Evolutionary conservation across 306 rosid species (phyloP).

Genomic region (Lupinus albus): DNA sequence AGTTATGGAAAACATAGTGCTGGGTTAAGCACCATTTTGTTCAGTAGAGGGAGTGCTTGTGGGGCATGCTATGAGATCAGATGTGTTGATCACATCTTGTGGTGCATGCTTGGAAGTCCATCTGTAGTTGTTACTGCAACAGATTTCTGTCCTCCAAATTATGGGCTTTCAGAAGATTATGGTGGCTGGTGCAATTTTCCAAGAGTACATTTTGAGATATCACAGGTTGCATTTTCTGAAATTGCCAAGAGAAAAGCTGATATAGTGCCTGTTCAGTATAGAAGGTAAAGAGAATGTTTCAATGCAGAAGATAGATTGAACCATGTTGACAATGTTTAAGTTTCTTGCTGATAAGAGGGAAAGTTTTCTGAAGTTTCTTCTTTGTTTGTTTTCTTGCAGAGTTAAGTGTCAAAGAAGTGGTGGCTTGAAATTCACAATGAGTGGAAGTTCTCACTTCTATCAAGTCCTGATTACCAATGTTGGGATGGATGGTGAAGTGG

Average conservation of each 20-base stretch:
- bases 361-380: not conserved
- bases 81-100: slow-evolving; percentile 91
- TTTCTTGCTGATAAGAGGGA: slow-evolving; percentile 9
- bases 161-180: slow-evolving; percentile 81
- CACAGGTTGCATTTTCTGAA: slow-evolving; percentile 76
- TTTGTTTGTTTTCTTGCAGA: slow-evolving; percentile 53
- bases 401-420: slow-evolving; percentile 81
- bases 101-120: slow-evolving; percentile 94
- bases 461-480: slow-evolving; percentile 84
- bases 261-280: slow-evolving; percentile 86
- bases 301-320: not conserved
- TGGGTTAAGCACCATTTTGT: slow-evolving; percentile 85
- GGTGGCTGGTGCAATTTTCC: slow-evolving; percentile 99
- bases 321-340: slow-evolving; percentile 28
- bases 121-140: slow-evolving; percentile 82
- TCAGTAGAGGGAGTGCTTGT: slow-evolving; percentile 81
- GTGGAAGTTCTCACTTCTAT: slow-evolving; percentile 82
- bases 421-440: slow-evolving; percentile 62
- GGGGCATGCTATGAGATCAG: slow-evolving; percentile 95
- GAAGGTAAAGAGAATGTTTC: slow-evolving; percentile 61
- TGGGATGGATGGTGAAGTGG: slow-evolving; percentile 80
- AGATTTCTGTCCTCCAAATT: slow-evolving; percentile 95
- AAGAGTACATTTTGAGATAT: slow-evolving; percentile 89
- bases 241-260: slow-evolving; percentile 83
- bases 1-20: slow-evolving; percentile 81